phyloP scores from a whole-genome alignment of 192 early-diverging fungal species.

The Chytriomyces confervae region DNA sequence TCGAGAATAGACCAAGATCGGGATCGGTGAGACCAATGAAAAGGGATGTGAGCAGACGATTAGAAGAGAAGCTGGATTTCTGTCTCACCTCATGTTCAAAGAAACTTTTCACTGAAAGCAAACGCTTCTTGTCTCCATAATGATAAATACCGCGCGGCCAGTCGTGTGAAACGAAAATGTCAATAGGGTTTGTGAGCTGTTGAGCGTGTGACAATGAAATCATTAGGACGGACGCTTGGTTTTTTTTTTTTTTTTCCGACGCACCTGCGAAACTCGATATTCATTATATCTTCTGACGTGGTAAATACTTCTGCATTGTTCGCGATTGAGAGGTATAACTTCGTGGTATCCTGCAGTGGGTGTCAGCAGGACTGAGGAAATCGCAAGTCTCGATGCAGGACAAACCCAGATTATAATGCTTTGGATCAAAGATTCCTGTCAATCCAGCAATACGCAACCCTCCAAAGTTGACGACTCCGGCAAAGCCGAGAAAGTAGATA shows the following conservation, averaged over 20 bases:
- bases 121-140: constrained; percentile 69
- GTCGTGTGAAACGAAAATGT: constrained; percentile 94
- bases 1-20: constrained; percentile 14
- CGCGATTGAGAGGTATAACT: constrained; percentile 72
- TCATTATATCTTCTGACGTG: constrained; percentile 88
- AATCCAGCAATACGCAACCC: constrained; percentile 91
- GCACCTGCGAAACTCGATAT: constrained; percentile 72
- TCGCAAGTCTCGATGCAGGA: constrained; percentile 5
- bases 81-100: constrained; percentile 72
- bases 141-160: constrained; percentile 90
- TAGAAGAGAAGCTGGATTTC: too few relatives aligned
- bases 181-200: constrained; percentile 72
- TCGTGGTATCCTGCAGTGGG: constrained; percentile 76
- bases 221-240: background rate
- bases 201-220: constrained; percentile 36
- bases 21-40: background rate
- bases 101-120: constrained; percentile 76
- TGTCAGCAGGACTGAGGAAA: background rate
- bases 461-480: constrained; percentile 85
- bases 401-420: constrained; percentile 45
- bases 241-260: background rate
- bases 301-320: constrained; percentile 75
- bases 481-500: constrained; percentile 90
- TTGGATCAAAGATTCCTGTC: constrained; percentile 82
- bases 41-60: background rate